Evolutionary conservation across 2,329 filamentous ascomycete species (phyloP), one percentile per base, ranked within the genome.

Genomic region (Fusarium sp.): DNA sequence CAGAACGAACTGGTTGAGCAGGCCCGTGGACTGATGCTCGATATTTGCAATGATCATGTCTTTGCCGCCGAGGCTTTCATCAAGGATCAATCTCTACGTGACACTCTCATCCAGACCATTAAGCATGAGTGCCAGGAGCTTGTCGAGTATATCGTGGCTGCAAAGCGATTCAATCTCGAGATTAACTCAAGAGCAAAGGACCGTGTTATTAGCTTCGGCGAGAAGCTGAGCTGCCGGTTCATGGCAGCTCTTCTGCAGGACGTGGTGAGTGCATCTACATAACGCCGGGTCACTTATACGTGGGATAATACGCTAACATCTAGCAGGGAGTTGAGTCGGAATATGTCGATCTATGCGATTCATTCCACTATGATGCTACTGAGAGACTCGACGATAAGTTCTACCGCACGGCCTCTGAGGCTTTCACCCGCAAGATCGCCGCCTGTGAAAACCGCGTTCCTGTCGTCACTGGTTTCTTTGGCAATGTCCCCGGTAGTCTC

Each of bases 161-260:
- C 87, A 11, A 88, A 87, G 77, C 83, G 88, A 67, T 91, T 90
- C 79, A 88, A 90, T 75, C 81, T 91, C 40, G 91, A 94, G 77
- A 91, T 94, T 74, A 93, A 92, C 76, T 87, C 90, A 8, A 86
- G 91, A 72, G 90, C 90, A 60, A 92, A 94, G 77, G 92, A 96
- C 75, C 91, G 95, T 72, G 93, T 99, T 65, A 90, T 98, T 63
- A 96, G 94, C 77, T 94, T 96, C 72, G 96, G 96, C 55, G 96
- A 99, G 85, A 98, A 97, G 82, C 83, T 99, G 70, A 96, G 93
- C 80, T 98, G 95, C 79, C 87, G 90, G 31, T 96, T 96, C 78
- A 94, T 99, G 91, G 87, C 95, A 21, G 89, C 91, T 8, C 80
- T 98, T 63, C 80, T 99, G 67, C 89, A 91, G 76, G 94, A 97